Evolutionary conservation across 2,329 filamentous ascomycete genomes (phyloP), one percentile per base, ranked within the genome.

Genomic region (Epichloe brachyelytri): DNA sequence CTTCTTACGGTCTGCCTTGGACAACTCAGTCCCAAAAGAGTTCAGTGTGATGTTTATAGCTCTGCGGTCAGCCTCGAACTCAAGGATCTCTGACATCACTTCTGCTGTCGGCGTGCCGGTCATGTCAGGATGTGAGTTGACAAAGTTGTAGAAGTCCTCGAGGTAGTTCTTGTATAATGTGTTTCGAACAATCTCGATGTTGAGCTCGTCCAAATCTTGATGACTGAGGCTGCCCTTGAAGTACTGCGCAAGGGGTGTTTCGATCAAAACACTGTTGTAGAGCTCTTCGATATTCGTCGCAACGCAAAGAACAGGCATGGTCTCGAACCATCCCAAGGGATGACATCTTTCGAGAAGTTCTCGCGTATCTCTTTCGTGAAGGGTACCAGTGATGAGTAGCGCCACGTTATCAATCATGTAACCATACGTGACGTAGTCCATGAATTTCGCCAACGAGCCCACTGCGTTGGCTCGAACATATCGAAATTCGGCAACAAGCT

Each of bases 331-430:
- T 59, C 93, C 93, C 7, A 98, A 79, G 6, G 93, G 93, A 62
- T 98, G 94, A 70, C 94, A 98, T 68, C 93, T 79, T 65, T 97
- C 93, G 50, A 98, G 74, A 56, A 98, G 79, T 71, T 98, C 93
- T 54, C 90, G 83, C 3, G 93, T 98, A 68, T 98, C 93, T 65
- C 93, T 82, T 72, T 98, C 94, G 71, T 98, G 93, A 33, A 98
- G 79, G 12, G 93, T 98, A 55, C 93, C 93, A 20, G 93, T 98
- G 69, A 98, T 98, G 63, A 98, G 82, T 40, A 98, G 83, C 39
- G 94, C 93, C 49, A 98, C 89, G 63, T 98, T 98, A 72, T 98
- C 93, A 70, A 98, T 98, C 93, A 98, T 98, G 77, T 98, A 98
- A 55, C 90, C 91, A 68, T 98, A 98, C 1, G 93, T 98, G 55